Percentiles rank a stretch among this genome's conserved stretches.
Evolutionary conservation across 257 asterid species (phyloP).

Genomic region (Coffea canephora): DNA sequence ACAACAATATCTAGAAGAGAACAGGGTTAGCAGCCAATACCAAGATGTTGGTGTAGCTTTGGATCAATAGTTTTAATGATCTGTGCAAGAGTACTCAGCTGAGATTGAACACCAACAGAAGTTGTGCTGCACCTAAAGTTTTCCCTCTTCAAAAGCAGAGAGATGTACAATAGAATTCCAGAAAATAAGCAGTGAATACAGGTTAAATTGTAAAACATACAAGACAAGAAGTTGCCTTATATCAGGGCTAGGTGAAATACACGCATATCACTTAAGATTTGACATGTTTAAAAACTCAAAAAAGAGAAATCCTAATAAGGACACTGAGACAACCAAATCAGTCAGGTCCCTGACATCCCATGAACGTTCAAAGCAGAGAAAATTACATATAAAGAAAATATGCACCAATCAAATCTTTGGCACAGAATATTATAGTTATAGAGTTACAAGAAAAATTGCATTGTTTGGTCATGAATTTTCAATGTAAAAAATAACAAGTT

Average conservation of each 20-base stretch:
- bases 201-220: not conserved
- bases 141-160: constrained; percentile 63
- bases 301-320: too few species aligned
- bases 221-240: not conserved
- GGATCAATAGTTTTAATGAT: constrained; percentile 86
- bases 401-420: too few species aligned
- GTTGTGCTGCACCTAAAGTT: constrained; percentile 74
- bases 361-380: too few species aligned
- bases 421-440: too few species aligned
- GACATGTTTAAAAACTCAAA: not conserved
- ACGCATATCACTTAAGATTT: not conserved
- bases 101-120: constrained; percentile 93
- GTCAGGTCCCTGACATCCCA: too few species aligned
- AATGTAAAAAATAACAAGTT: too few species aligned
- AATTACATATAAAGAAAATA: too few species aligned
- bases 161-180: constrained; percentile 22
- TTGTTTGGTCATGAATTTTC: too few species aligned
- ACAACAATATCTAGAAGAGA: constrained; percentile 13
- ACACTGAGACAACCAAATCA: too few species aligned
- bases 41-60: constrained; percentile 91
- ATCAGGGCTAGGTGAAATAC: not conserved
- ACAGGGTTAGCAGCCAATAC: constrained; percentile 46
- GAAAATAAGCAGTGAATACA: constrained; percentile 3
- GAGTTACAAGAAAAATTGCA: too few species aligned
- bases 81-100: constrained; percentile 74